phyloP scores from a whole-genome alignment of 2,329 filamentous ascomycete species.

The Tricladium varicosporioides region DNA sequence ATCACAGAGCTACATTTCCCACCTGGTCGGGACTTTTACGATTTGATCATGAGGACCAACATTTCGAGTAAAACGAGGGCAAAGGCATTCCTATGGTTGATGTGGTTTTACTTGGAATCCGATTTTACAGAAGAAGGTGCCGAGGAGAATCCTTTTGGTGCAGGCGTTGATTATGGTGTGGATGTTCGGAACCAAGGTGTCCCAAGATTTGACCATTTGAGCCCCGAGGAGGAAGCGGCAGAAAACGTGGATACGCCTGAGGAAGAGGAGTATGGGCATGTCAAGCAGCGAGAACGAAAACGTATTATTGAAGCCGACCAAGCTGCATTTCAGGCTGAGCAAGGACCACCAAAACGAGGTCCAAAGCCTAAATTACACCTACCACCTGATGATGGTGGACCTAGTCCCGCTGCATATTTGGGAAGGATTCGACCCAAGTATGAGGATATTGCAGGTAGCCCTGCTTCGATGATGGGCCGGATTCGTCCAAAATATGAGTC shows the following conservation, averaged over 20 bases:
- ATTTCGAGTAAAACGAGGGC: conserved; percentile 81
- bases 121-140: conserved; percentile 89
- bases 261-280: conserved; percentile 67
- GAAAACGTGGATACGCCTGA: conserved; percentile 75
- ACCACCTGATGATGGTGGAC: conserved; percentile 45
- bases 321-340: conserved; percentile 38
- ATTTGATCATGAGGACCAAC: conserved; percentile 88
- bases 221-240: conserved; percentile 58
- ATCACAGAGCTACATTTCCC: conserved; percentile 93
- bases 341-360: conserved; percentile 55
- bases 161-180: conserved; percentile 62
- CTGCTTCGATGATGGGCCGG: conserved; percentile 56
- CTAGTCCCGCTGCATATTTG: conserved; percentile 45
- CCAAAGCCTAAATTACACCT: conserved; percentile 37
- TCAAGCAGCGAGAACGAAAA: conserved; percentile 72
- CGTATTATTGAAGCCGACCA: conserved; percentile 75
- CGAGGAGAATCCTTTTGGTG: conserved; percentile 85
- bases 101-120: conserved; percentile 99
- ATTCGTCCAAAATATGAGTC: conserved; percentile 63
- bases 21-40: conserved; percentile 84
- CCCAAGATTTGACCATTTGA: conserved; percentile 64
- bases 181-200: conserved; percentile 68
- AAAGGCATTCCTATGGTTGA: conserved; percentile 89
- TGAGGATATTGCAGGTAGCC: conserved; percentile 35
- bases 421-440: conserved; percentile 64